Evolutionary conservation across 2,329 filamentous ascomycete species (phyloP).

Genomic region (Colletotrichum ledebouriae): DNA sequence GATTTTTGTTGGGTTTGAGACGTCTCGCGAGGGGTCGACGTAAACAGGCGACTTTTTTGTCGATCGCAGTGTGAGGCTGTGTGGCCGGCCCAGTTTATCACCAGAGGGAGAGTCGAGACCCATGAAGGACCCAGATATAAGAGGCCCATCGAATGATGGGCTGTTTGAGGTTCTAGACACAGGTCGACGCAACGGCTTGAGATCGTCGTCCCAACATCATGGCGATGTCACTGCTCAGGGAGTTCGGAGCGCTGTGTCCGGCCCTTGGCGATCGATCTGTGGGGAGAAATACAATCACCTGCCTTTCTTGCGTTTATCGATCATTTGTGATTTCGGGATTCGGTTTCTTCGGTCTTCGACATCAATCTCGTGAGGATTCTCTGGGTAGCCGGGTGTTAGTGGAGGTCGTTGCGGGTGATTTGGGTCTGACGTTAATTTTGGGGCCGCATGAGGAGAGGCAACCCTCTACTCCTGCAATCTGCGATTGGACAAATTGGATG

Average conservation of each 20-base stretch:
- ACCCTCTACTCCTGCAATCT: no score
- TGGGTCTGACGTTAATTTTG: no score
- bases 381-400: not conserved
- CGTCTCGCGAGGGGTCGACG: slow-evolving; percentile 3
- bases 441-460: no score
- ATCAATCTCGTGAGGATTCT: not conserved
- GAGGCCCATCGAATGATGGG: not conserved
- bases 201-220: slow-evolving; percentile 12
- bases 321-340: not conserved
- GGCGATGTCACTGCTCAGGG: slow-evolving; percentile 3
- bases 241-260: not conserved
- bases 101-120: slow-evolving; percentile 19
- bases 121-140: slow-evolving; percentile 10
- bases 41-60: not conserved
- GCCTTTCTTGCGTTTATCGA: not conserved
- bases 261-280: slow-evolving; percentile 22
- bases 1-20: slow-evolving; percentile 10
- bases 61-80: slow-evolving; percentile 5
- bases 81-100: not conserved
- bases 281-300: not conserved
- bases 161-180: slow-evolving; percentile 11
- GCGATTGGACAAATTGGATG: no score
- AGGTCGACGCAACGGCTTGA: not conserved
- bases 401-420: no score
- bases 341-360: not conserved